phyloP scores from a whole-genome alignment of 1,284 basidiomycete genomes.

The Megacollybia platyphylla region DNA sequence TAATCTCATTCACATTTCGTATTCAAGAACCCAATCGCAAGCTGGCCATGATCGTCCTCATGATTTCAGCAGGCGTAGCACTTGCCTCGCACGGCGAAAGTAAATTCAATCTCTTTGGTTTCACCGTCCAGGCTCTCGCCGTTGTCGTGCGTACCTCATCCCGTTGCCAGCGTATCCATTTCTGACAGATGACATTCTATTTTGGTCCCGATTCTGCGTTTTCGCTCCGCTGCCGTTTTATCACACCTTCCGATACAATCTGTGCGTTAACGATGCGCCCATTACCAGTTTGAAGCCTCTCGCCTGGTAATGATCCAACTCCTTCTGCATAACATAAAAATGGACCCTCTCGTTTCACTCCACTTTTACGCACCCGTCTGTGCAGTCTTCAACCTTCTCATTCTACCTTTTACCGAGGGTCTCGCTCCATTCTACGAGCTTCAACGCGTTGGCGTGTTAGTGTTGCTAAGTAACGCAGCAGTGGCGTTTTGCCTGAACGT shows the following conservation, averaged over 20 bases:
- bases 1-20: slow-evolving; percentile 87
- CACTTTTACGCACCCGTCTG: slow-evolving; percentile 98
- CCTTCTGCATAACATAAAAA: slow-evolving; percentile 89
- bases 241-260: too few species aligned
- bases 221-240: background rate
- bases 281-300: slow-evolving; percentile 66
- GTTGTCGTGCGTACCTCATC: slow-evolving; percentile 41
- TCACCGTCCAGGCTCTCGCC: slow-evolving; percentile 76
- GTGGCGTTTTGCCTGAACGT: slow-evolving; percentile 90
- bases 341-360: slow-evolving; percentile 92
- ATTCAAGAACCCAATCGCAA: slow-evolving; percentile 81
- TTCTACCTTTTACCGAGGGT: slow-evolving; percentile 86
- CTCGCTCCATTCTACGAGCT: slow-evolving; percentile 77
- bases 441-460: slow-evolving; percentile 57
- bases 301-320: slow-evolving; percentile 95
- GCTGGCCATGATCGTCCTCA: slow-evolving; percentile 74
- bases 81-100: slow-evolving; percentile 83
- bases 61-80: slow-evolving; percentile 88
- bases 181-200: slow-evolving; percentile 1
- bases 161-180: slow-evolving; percentile 1
- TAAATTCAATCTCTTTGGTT: slow-evolving; percentile 77
- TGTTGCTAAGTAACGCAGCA: slow-evolving; percentile 76
- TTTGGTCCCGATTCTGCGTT: too few species aligned
- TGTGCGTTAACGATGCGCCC: background rate
- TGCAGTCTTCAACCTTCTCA: slow-evolving; percentile 74